Conservation (phyloP, 75 land plant genomes). For the Sequoiadendron giganteum region DNA sequence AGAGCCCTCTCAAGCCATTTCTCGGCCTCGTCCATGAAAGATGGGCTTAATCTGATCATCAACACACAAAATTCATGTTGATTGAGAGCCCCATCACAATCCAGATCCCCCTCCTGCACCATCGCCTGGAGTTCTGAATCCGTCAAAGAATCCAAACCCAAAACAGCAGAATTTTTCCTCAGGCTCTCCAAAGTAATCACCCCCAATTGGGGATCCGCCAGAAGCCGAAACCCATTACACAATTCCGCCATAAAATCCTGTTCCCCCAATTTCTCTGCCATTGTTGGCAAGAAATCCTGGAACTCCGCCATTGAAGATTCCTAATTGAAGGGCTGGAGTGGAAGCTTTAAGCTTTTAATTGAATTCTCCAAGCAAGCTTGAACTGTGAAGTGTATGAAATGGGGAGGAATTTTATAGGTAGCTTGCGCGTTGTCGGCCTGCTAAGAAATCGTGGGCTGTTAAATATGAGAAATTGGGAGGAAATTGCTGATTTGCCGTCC, state of each 20-base stretch:
- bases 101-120: slow-evolving; percentile 56
- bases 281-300: slow-evolving; percentile 61
- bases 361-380: too few relatives aligned
- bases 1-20: slow-evolving; percentile 16
- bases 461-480: too few relatives aligned
- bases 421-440: too few relatives aligned
- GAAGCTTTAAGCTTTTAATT: too few relatives aligned
- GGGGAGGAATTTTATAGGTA: too few relatives aligned
- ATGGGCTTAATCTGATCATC: slow-evolving; percentile 38
- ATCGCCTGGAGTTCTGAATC: slow-evolving; percentile 58
- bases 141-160: slow-evolving; percentile 51
- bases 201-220: slow-evolving; percentile 39
- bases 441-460: too few relatives aligned
- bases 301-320: slow-evolving; percentile 19
- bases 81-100: slow-evolving; percentile 62
- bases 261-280: slow-evolving; percentile 72
- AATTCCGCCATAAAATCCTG: slow-evolving; percentile 71
- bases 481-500: too few relatives aligned
- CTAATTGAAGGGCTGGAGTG: neutral
- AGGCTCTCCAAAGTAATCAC: slow-evolving; percentile 44
- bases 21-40: slow-evolving; percentile 24
- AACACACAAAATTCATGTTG: slow-evolving; percentile 55
- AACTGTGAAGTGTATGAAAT: too few relatives aligned
- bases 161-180: slow-evolving; percentile 17
- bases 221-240: slow-evolving; percentile 58